phyloP scores from a whole-genome alignment of 1,284 basidiomycete species.

The Cryptococcus jaspeensis region DNA sequence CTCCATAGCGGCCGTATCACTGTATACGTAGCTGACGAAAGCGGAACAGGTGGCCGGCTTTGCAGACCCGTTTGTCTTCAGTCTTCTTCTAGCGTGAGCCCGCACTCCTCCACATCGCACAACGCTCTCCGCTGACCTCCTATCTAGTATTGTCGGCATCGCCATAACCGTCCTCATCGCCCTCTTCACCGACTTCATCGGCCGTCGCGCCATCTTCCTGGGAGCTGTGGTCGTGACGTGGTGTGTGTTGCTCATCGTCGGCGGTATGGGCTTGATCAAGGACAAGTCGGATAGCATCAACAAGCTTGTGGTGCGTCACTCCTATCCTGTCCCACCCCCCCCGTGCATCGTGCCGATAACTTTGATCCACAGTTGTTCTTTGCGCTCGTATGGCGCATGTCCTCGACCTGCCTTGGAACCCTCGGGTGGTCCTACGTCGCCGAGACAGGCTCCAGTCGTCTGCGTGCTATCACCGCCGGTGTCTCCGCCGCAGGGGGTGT shows the following conservation, averaged over 20 bases:
- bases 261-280: conserved; percentile 25
- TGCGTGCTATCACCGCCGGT: conserved; percentile 21
- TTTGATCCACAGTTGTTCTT: conserved; percentile 17
- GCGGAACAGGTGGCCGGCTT: conserved; percentile 17
- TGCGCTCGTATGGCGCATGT: conserved; percentile 15
- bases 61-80: conserved; percentile 34
- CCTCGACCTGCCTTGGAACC: conserved; percentile 10
- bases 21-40: no score
- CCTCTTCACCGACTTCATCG: conserved; percentile 29
- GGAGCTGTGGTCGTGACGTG: conserved; percentile 16
- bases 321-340: not conserved
- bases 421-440: conserved; percentile 16
- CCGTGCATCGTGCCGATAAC: conserved; percentile 6
- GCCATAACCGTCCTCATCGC: conserved; percentile 26
- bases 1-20: no score
- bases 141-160: conserved; percentile 18
- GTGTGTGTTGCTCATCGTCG: conserved; percentile 26
- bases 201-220: conserved; percentile 32
- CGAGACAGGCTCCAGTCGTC: conserved; percentile 13
- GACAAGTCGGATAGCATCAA: conserved; percentile 16
- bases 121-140: no score
- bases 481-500: conserved; percentile 18
- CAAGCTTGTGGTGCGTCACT: conserved; percentile 17
- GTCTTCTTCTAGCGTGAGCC: conserved; percentile 26
- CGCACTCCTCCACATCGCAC: no score